Evolutionary conservation across 2,329 filamentous ascomycete species (phyloP), one percentile per base, ranked within the genome.

Genomic region (Penicillium concentricum): DNA sequence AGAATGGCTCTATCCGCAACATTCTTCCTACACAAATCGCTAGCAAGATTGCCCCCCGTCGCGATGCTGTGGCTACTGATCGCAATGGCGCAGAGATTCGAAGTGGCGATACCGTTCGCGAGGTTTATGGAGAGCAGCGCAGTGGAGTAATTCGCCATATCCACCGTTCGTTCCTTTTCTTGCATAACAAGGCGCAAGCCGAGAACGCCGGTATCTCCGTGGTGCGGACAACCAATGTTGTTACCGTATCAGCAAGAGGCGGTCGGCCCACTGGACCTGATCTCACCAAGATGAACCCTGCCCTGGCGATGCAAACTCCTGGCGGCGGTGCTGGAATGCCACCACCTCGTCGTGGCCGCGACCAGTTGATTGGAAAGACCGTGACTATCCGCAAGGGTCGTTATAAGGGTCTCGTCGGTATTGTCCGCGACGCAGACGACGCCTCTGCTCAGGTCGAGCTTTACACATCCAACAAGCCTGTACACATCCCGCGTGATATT

Each of bases 161-260:
- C 55, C 88, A 97, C 74, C 87, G 94, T 49, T 91, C 91, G n/a
- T 96, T 87, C 71, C 84, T 97, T 18, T 99, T 96, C 78, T 79
- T 95, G 53, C 90, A 95, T 70, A 96, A 90, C 70, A 87, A 92
- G 60, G 84, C 89, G 43, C 87, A 87, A 52, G 89, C 87, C 42
- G 92, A 97, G 71, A 96, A 97, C 69, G 88, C 91, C 0, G 87
- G 94, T 61, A 87, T 97, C 10, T 96, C 95, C 66, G 93, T 97
- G 34, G 88, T 90, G 16, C 87, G 92, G 60, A 89, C 91, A 42
- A 88, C 84, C 67, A 95, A 92, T 69, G 90, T 99, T 58, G 87
- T 88, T 49, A 96, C 92, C 0, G 86, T 97, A 35, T 92, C 92
- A n/a, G 92, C 93, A 39, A 97, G 97, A 78, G 93, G 92, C 64